A percentile compares a stretch with the other conserved stretches of the same genome.
Evolutionary conservation across 495 filamentous ascomycete genomes (phyloP).

Genomic region (Aspergillus incahuasiensis): DNA sequence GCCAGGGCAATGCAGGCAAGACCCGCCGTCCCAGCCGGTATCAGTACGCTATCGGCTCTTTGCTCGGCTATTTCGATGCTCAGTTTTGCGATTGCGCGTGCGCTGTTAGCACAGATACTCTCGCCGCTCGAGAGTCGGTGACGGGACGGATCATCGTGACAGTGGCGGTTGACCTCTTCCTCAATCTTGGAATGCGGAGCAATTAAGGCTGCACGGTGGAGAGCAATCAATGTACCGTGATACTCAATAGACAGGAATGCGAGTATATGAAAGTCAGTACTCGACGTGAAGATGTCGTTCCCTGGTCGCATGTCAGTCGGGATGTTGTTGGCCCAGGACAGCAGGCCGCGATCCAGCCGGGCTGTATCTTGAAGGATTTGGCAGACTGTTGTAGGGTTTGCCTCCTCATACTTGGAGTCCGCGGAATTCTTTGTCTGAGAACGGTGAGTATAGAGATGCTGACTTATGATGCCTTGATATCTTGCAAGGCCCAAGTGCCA

Average conservation of each 20-base stretch:
- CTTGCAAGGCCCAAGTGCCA: slow-evolving; percentile 13
- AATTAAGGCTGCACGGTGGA: slow-evolving; percentile 15
- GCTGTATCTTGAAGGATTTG: slow-evolving; percentile 12
- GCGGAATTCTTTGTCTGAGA: background rate
- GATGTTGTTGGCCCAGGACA: slow-evolving; percentile 10
- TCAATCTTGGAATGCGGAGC: slow-evolving; percentile 6
- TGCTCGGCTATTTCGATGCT: slow-evolving; percentile 13
- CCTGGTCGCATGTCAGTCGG: slow-evolving; percentile 10
- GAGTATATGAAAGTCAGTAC: slow-evolving; percentile 6
- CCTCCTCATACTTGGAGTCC: background rate
- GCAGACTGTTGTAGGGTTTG: background rate
- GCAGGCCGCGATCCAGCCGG: background rate
- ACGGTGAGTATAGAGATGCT: slow-evolving; percentile 12
- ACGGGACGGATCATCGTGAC: slow-evolving; percentile 2
- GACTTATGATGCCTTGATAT: slow-evolving; percentile 15
- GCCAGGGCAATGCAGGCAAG: slow-evolving; percentile 14
- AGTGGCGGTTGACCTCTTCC: background rate
- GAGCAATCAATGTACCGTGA: slow-evolving; percentile 10
- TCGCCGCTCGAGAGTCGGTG: slow-evolving; percentile 7
- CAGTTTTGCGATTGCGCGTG: slow-evolving; percentile 13
- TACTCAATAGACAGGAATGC: slow-evolving; percentile 14
- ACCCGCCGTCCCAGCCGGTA: background rate
- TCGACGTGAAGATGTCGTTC: slow-evolving; percentile 8
- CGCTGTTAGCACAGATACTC: slow-evolving; percentile 13
- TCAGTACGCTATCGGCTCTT: background rate